These are phyloP conservation scores for Aspergillus arachidicola DNA, from an alignment of 2,329 filamentous ascomycete genomes.

Conservation along the genomic window DNA sequence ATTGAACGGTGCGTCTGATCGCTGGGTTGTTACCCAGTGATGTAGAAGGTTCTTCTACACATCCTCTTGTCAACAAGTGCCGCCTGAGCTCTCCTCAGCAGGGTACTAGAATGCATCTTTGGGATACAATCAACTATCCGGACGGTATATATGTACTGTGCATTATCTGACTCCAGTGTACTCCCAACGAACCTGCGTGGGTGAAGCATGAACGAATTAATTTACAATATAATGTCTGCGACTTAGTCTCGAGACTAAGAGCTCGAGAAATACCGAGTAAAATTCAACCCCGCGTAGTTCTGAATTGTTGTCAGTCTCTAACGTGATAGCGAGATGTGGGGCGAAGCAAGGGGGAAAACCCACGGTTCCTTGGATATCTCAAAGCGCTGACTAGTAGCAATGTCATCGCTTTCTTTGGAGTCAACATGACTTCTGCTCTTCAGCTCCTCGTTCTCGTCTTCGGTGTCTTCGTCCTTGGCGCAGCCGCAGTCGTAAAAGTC, in stretches of 20 bases:
- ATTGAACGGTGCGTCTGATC: neutral
- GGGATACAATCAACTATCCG: neutral
- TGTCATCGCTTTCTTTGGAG: constrained; percentile 14
- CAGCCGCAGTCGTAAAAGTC: constrained; percentile 70
- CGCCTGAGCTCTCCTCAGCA: neutral
- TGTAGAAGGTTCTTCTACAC: neutral
- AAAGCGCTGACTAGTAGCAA: constrained; percentile 7
- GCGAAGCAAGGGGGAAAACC: constrained; percentile 20
- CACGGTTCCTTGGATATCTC: constrained; percentile 23
- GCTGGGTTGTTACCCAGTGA: neutral
- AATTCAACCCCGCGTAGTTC: constrained; percentile 32
- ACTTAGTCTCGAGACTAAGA: constrained; percentile 1
- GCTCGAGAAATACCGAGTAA: neutral
- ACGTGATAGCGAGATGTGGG: neutral
- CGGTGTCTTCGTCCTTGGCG: constrained; percentile 54
- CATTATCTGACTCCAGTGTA: constrained; percentile 8
- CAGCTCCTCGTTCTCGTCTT: constrained; percentile 4
- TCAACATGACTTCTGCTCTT: constrained; percentile 5
- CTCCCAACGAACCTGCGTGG: constrained; percentile 21
- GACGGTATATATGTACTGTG: constrained; percentile 9
- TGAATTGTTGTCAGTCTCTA: constrained; percentile 16
- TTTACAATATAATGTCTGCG: neutral
- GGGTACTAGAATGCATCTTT: neutral
- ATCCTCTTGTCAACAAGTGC: neutral
- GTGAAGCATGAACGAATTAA: neutral